Base-by-base conservation (phyloP, 1,139 yeast species). In the Diutina pseudorugosa region DNA sequence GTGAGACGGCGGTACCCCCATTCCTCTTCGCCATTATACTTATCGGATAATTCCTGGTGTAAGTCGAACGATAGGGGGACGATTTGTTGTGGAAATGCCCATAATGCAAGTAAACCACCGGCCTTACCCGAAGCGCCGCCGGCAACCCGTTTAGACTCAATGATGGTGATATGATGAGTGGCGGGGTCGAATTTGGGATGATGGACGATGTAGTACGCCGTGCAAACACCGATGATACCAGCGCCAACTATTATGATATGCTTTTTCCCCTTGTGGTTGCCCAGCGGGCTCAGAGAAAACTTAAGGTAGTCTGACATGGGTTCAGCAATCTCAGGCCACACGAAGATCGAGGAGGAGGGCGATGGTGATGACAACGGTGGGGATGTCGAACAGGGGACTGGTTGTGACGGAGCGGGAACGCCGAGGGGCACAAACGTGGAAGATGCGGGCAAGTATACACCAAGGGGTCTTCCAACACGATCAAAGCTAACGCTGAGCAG, bases 81-180 rank as follows among this genome's bases (percentile, higher is more conserved):
- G 53, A 93, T 82, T 65, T 89, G 96, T 61, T 86, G 91, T 1
- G 98, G 98, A 65, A 93, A 93, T 0, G 98, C 98, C 95, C 98
- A 90, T 47, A 87, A 75, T 0, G 97, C 97, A 53, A 93, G 69
- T 51, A 93, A 72, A 0, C 98, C 98, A 44, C 98, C 98, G 2
- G 98, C 98, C 62, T 93, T 93, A 53, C 98, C 98, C 44, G 91
- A 82, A 18, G 98, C 98, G 44, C 97, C 98, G 51, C 97, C 95
- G 0, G 98, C 98, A 3, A 93, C 95, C 61, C 96, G 76, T 59
- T 87, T 86, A 53, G 94, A 84, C 66, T 93, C 98, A 21, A 93
- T 67, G n/a, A 93, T 79, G 18, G 96, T 87, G 58, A 93, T 86
- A 61, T 87, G 90, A 62, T 86, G 82, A 55, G 80, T 83, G 30